Percentiles rank a stretch among this genome's conserved stretches.
Evolutionary conservation across 2,329 filamentous ascomycete genomes (phyloP).

Genomic region (Daldinia sp.): DNA sequence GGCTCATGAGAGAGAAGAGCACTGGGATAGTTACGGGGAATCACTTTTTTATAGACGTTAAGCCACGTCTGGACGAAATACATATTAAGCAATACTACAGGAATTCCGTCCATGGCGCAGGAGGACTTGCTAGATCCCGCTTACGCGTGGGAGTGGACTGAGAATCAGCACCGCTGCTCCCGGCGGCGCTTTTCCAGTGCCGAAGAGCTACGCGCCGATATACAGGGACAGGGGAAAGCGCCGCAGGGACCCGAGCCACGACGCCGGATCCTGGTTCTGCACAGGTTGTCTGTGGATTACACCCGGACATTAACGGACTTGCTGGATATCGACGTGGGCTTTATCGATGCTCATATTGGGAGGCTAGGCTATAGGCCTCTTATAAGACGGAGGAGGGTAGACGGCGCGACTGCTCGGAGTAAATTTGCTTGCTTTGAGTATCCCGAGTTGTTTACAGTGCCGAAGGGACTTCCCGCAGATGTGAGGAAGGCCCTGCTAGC

Average conservation of each 20-base stretch:
- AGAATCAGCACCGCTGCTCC: conserved; percentile 8
- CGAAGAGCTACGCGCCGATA: conserved; percentile 34
- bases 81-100: neutral
- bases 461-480: neutral
- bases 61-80: no score
- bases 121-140: conserved; percentile 30
- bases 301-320: conserved; percentile 43
- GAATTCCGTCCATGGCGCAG: neutral
- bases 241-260: neutral
- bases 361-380: conserved; percentile 47
- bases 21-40: neutral
- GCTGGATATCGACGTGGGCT: conserved; percentile 48
- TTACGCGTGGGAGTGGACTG: conserved; percentile 43
- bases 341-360: conserved; percentile 51
- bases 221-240: neutral
- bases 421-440: conserved; percentile 49
- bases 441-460: conserved; percentile 47
- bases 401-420: neutral
- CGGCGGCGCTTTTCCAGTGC: conserved; percentile 32
- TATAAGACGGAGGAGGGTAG: conserved; percentile 3
- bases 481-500: neutral
- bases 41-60: neutral
- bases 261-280: conserved; percentile 46
- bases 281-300: conserved; percentile 43
- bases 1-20: neutral